Conservation (phyloP, 2,329 filamentous ascomycete species). For the Epichloe hybrida region DNA sequence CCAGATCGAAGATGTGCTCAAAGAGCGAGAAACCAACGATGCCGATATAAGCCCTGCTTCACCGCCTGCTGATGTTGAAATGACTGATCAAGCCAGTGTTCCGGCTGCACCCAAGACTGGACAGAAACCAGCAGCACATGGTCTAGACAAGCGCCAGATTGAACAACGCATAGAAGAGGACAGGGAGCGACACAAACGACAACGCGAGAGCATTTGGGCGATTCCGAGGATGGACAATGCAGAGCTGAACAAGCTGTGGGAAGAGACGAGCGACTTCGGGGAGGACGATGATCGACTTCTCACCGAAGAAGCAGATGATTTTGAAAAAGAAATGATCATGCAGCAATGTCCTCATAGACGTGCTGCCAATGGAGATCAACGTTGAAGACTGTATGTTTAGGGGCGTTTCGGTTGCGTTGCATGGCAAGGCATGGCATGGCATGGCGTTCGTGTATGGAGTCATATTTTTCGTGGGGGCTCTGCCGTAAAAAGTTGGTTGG, state of each 20-base stretch:
- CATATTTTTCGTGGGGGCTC: slow-evolving; percentile 1
- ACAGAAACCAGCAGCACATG: slow-evolving; percentile 20
- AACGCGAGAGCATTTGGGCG: slow-evolving; percentile 89
- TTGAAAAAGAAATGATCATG: slow-evolving; percentile 27
- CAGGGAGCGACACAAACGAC: slow-evolving; percentile 80
- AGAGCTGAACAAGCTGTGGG: slow-evolving; percentile 73
- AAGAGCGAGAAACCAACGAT: slow-evolving; percentile 57
- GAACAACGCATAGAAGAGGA: slow-evolving; percentile 97
- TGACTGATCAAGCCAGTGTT: slow-evolving; percentile 27
- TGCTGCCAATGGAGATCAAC: slow-evolving; percentile 17
- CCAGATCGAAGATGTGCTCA: slow-evolving; percentile 74
- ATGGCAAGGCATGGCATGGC: slow-evolving; percentile 16
- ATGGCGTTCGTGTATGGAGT: slow-evolving; percentile 10
- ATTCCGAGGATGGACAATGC: slow-evolving; percentile 47
- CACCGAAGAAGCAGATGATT: slow-evolving; percentile 54
- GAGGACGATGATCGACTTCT: slow-evolving; percentile 74
- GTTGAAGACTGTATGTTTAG: slow-evolving; percentile 7
- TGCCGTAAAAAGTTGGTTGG: neutral
- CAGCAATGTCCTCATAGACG: slow-evolving; percentile 27
- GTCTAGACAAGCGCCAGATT: slow-evolving; percentile 72
- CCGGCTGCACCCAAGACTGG: slow-evolving; percentile 25
- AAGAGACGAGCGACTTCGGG: slow-evolving; percentile 73
- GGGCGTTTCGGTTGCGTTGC: neutral
- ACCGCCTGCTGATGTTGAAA: slow-evolving; percentile 30
- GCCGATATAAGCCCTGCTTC: slow-evolving; percentile 41